Evolutionary conservation across 2,329 filamentous ascomycete genomes (phyloP), one percentile per base, ranked within the genome.

Genomic region (Neonectria punicea): DNA sequence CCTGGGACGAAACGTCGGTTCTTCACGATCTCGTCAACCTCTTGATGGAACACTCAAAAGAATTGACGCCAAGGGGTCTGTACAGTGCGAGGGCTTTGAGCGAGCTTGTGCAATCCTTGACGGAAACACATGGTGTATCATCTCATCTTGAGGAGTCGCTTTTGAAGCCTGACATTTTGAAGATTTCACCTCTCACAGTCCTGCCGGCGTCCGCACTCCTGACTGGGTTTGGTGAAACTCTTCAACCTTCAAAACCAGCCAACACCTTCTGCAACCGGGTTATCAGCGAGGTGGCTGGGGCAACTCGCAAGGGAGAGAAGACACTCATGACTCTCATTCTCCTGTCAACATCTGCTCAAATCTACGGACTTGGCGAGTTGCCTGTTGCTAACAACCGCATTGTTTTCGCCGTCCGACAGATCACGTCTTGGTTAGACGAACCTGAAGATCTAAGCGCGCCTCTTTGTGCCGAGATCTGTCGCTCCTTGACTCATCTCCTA

Each of bases 381-480:
- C 88, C 88, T 1, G 84, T 89, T 1, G 85, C 87, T 1, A 87
- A 85, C 49, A 89, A 94, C 73, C 87, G 94, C 25, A 80, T 96
- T 3, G 89, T 97, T 0, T 96, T 97, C 79, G 89, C 95, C 9
- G 88, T 95, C 46, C 93, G 92, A 74, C 90, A 94, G 67, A 85
- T 97, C 8, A 86, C 92, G 0, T 86, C 88, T 9, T 94, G 92
- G 88, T 81, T 94, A 0, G 86, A 90, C 14, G 83, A 83, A 0
- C 76, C 81, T 0, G 80, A 84, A 16, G 78, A 80, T 1, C 65
- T 87, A 2, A 79, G 82, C 22, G 74, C 78, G n/a, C 77, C 79
- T 59, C 67, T 87, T n/a, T 76, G 81, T 65, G 75, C 84, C 32
- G 80, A 88, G 80, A 79, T 85, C 67, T 86, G 89, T 75, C 80